These are phyloP conservation scores for Salix purpurea DNA, from an alignment of 345 rosid genomes.

Conservation along the genomic window DNA sequence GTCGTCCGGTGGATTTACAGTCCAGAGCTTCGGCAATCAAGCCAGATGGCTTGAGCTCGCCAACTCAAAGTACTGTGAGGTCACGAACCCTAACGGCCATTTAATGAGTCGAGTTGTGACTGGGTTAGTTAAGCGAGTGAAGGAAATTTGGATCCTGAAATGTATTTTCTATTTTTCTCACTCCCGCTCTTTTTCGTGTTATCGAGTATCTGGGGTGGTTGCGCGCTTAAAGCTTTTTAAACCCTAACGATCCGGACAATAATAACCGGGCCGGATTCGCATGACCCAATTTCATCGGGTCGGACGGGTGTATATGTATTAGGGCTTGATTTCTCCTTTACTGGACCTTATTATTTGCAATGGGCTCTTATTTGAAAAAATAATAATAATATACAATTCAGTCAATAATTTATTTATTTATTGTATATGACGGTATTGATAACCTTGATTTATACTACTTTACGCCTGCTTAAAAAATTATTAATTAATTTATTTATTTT, in stretches of 20 bases:
- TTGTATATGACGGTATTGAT: too few species aligned
- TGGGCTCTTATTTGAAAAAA: too few species aligned
- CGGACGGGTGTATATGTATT: too few species aligned
- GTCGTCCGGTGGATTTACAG: constrained; percentile 41
- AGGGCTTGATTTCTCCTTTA: too few species aligned
- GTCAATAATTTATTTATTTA: too few species aligned
- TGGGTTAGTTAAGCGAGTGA: constrained; percentile 2
- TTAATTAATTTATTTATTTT: too few species aligned
- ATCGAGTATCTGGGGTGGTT: neutral
- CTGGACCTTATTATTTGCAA: too few species aligned
- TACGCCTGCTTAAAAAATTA: too few species aligned
- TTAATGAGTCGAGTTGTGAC: constrained; percentile 7
- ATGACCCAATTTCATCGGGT: neutral
- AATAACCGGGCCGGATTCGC: neutral
- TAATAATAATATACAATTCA: too few species aligned
- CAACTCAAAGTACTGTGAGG: constrained; percentile 72
- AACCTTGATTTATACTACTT: too few species aligned
- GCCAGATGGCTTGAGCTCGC: constrained; percentile 94
- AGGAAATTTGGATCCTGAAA: neutral
- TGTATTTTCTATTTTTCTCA: neutral
- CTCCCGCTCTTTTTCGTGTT: constrained; percentile 21
- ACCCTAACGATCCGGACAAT: neutral
- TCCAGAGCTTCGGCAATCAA: constrained; percentile 81
- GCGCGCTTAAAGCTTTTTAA: neutral
- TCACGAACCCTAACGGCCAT: constrained; percentile 68